Evolutionary conservation across 2,329 filamentous ascomycete species (phyloP).

Genomic region (Ceratocystis variospora): DNA sequence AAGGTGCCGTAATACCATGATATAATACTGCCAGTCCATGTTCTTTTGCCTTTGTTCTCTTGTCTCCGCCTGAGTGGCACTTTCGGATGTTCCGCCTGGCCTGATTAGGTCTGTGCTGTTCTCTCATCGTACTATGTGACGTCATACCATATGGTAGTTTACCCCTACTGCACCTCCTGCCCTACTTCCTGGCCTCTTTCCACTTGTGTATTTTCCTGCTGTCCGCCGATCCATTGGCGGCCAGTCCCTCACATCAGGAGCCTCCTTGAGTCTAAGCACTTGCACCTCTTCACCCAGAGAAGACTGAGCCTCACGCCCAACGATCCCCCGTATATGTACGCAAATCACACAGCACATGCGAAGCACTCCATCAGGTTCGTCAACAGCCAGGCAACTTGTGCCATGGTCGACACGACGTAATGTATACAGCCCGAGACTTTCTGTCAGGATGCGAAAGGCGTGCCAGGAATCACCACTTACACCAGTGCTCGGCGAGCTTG

Average conservation of each 20-base stretch:
- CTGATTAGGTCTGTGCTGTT: neutral
- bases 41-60: no score
- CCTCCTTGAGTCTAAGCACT: constrained; percentile 36
- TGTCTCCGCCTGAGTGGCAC: constrained; percentile 26
- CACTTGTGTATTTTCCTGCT: no score
- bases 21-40: no score
- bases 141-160: neutral
- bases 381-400: constrained; percentile 44
- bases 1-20: no score
- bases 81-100: neutral
- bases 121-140: constrained; percentile 2
- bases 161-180: neutral
- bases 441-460: constrained; percentile 41
- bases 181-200: neutral
- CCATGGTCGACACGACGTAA: constrained; percentile 60
- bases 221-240: constrained; percentile 22
- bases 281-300: constrained; percentile 42
- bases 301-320: constrained; percentile 36
- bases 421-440: constrained; percentile 54
- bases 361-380: constrained; percentile 46
- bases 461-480: constrained; percentile 24
- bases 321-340: constrained; percentile 55
- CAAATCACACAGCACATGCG: constrained; percentile 55
- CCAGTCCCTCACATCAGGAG: constrained; percentile 43
- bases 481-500: constrained; percentile 49